Evolutionary conservation across 345 rosid genomes (phyloP).

Genomic region (Firmiana major): DNA sequence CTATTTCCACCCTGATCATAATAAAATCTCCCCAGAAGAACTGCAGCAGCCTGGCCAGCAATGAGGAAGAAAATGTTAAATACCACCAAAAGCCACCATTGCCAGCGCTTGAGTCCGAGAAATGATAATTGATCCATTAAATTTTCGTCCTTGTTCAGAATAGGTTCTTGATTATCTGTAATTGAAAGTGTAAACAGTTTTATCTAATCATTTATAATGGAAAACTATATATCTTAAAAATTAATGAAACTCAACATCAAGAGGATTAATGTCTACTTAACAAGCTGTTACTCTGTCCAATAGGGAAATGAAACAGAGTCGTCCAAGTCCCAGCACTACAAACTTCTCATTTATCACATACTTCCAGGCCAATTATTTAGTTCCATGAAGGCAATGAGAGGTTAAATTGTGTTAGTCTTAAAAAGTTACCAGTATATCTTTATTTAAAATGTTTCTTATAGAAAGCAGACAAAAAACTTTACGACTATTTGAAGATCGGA

Average conservation of each 20-base stretch:
- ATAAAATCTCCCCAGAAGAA: constrained; percentile 61
- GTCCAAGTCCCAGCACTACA: neutral
- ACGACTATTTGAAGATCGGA: neutral
- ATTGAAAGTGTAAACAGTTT: neutral
- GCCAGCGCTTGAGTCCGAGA: constrained; percentile 37
- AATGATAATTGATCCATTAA: constrained; percentile 11
- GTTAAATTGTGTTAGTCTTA: neutral
- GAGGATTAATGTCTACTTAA: neutral
- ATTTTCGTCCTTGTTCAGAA: constrained; percentile 20
- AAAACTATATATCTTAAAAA: neutral
- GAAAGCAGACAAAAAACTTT: neutral
- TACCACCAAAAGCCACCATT: constrained; percentile 52
- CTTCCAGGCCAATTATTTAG: neutral
- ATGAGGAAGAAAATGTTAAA: constrained; percentile 37
- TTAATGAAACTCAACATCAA: constrained; percentile 5
- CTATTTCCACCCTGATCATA: constrained; percentile 68
- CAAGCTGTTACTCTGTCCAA: neutral
- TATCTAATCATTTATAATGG: neutral
- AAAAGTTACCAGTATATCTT: neutral
- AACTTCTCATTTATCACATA: neutral
- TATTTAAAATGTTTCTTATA: neutral
- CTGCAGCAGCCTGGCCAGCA: constrained; percentile 61
- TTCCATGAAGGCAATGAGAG: neutral
- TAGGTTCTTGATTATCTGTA: constrained; percentile 37
- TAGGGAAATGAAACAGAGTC: neutral